phyloP scores from a whole-genome alignment of 352 stramenopile genomes.

The Pythium insidiosum region DNA sequence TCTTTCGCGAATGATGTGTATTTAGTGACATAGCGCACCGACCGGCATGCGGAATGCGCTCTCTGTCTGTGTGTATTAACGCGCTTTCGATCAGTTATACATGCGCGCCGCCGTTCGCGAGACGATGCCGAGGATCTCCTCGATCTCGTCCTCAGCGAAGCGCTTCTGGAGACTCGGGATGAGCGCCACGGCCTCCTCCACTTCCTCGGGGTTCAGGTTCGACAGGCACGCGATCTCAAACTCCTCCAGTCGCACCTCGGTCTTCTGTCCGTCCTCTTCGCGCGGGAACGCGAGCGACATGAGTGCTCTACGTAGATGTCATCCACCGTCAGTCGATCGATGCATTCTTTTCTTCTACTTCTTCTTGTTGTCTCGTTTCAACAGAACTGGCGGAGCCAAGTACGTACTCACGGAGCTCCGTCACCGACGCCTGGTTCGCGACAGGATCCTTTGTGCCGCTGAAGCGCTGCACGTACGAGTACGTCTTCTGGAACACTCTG shows the following conservation, averaged over 20 bases:
- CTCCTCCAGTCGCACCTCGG: constrained; percentile 80
- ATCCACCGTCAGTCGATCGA: too few relatives aligned
- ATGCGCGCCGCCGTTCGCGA: constrained; percentile 82
- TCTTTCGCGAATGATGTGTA: too few relatives aligned
- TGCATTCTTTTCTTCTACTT: too few relatives aligned
- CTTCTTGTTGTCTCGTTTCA: too few relatives aligned
- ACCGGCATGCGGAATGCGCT: too few relatives aligned
- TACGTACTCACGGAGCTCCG: constrained; percentile 80
- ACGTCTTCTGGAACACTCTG: constrained; percentile 89
- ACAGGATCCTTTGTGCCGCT: constrained; percentile 88
- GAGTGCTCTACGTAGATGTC: constrained; percentile 46
- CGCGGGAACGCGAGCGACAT: constrained; percentile 83
- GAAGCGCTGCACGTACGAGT: constrained; percentile 88
- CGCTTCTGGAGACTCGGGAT: constrained; percentile 86
- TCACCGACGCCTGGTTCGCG: constrained; percentile 86
- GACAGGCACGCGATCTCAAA: constrained; percentile 88
- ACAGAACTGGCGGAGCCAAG: too few relatives aligned
- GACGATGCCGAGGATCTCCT: constrained; percentile 86
- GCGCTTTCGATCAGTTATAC: constrained; percentile 77
- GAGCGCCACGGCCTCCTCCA: constrained; percentile 82
- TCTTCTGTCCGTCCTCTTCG: constrained; percentile 55
- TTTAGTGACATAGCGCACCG: too few relatives aligned
- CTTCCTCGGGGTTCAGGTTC: constrained; percentile 86
- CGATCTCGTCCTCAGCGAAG: constrained; percentile 86
- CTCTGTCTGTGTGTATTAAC: too few relatives aligned